A percentile compares a stretch with the other conserved stretches of the same genome.
Conservation (phyloP, 2,329 filamentous ascomycete species). For the Aspergillus luchuensis region DNA sequence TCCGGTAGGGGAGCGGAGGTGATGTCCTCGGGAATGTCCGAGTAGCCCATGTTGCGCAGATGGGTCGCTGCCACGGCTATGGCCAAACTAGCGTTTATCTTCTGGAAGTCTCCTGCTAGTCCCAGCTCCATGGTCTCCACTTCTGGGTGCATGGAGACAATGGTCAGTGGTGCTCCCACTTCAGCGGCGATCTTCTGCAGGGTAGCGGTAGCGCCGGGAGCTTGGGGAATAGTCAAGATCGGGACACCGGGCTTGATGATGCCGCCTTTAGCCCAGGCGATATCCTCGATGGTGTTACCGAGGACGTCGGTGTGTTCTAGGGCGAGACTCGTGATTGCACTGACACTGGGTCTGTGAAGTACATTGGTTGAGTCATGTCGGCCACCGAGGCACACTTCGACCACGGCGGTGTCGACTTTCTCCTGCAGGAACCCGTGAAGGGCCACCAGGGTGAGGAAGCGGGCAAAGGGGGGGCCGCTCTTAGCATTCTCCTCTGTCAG, state of each 20-base stretch:
- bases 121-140: neutral
- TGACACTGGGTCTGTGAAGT: neutral
- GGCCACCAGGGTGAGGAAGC: neutral
- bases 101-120: neutral
- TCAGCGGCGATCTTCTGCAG: neutral
- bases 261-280: neutral
- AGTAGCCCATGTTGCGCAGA: neutral
- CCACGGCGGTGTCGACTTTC: slow-evolving; percentile 1
- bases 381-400: slow-evolving; percentile 1
- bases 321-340: neutral
- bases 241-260: neutral
- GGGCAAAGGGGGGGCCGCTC: neutral
- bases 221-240: neutral
- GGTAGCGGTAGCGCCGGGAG: neutral
- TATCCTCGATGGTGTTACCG: neutral
- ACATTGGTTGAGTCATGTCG: neutral
- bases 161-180: neutral
- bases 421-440: neutral
- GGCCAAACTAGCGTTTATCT: neutral
- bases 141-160: neutral
- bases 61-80: neutral
- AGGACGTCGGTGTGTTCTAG: neutral
- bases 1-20: neutral
- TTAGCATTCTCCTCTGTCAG: neutral
- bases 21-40: neutral